phyloP scores from a whole-genome alignment of 345 rosid genomes.

The Conringia planisiliqua region DNA sequence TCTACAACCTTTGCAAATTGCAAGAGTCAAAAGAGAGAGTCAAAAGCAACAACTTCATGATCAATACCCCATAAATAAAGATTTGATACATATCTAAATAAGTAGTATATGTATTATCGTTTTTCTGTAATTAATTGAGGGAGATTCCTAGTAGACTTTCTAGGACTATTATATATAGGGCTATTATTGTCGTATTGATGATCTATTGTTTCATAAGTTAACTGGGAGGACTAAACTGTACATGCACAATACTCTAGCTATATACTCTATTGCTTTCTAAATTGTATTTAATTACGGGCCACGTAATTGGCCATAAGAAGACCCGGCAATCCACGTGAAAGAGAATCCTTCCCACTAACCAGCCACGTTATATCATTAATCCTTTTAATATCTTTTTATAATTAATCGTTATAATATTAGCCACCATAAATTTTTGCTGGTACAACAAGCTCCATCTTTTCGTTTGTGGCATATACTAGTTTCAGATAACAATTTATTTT shows the following conservation, averaged over 20 bases:
- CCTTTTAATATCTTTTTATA: neutral
- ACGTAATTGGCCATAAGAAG: slow-evolving; percentile 25
- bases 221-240: neutral
- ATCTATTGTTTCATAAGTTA: slow-evolving; percentile 5
- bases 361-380: slow-evolving; percentile 22
- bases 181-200: neutral
- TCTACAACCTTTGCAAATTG: neutral
- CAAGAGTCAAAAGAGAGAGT: neutral
- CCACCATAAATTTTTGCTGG: neutral
- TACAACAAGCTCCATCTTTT: slow-evolving; percentile 8
- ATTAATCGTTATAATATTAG: neutral
- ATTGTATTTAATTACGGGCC: slow-evolving; percentile 25
- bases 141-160: slow-evolving; percentile 24
- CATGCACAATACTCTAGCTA: neutral
- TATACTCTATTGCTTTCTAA: neutral
- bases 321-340: slow-evolving; percentile 36
- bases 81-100: neutral
- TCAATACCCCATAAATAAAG: neutral
- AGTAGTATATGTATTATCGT: neutral
- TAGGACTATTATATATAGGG: slow-evolving; percentile 13
- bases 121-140: neutral
- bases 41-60: slow-evolving; percentile 14
- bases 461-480: neutral
- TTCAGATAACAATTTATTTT: neutral
- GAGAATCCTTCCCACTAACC: slow-evolving; percentile 29